A percentile compares a stretch with the other conserved stretches of the same genome.
Conservation (phyloP, 371 early-diverging fungal genomes). For the Rhizopus sp. region DNA sequence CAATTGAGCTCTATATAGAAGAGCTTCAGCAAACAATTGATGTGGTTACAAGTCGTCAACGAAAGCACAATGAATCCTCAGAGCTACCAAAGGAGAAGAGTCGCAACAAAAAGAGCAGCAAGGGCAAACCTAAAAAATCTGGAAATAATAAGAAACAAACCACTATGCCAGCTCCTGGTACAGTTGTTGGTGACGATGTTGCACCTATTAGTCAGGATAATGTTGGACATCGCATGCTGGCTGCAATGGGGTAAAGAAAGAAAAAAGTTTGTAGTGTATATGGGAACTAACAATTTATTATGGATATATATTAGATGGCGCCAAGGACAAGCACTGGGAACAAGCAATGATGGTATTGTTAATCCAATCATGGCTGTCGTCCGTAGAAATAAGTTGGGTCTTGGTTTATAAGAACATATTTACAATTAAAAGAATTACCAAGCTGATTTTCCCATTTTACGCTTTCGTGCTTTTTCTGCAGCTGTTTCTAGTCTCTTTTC, state of each 20-base stretch:
- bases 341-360: constrained; percentile 75
- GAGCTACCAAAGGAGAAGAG: not conserved
- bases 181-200: constrained; percentile 70
- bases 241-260: constrained; percentile 72
- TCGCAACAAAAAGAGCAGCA: constrained; percentile 11
- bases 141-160: constrained; percentile 14
- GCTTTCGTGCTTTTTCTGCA: constrained; percentile 22
- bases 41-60: constrained; percentile 20
- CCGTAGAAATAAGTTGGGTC: constrained; percentile 73
- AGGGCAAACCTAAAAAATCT: constrained; percentile 9
- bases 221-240: constrained; percentile 79
- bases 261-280: not conserved
- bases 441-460: constrained; percentile 24
- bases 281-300: not conserved
- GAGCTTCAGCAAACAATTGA: constrained; percentile 37
- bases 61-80: constrained; percentile 15
- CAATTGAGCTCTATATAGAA: constrained; percentile 44
- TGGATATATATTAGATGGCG: constrained; percentile 55
- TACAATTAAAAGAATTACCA: constrained; percentile 15
- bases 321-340: constrained; percentile 83
- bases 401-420: constrained; percentile 59
- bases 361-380: constrained; percentile 86
- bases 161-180: constrained; percentile 41
- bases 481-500: constrained; percentile 21
- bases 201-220: constrained; percentile 69